Evolutionary conservation across 495 filamentous ascomycete genomes (phyloP), one percentile per base, ranked within the genome.

Genomic region (Talaromyces thailandensis): DNA sequence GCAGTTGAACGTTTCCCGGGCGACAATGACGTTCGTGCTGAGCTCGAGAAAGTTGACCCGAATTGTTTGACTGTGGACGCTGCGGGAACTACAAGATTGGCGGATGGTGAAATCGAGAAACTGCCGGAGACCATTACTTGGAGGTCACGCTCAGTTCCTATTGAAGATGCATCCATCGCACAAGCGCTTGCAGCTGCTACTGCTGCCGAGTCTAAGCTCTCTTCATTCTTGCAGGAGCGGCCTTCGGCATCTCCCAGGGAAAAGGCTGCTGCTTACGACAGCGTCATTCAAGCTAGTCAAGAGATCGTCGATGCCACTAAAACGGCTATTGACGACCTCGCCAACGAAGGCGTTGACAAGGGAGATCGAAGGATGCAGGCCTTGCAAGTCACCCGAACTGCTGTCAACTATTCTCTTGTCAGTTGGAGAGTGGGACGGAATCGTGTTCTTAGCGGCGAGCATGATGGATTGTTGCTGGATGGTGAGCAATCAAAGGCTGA

Each of bases 361-460:
- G 84, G 91, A 59, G 94, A 99, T 68, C 81, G 82, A 56, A 83
- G 92, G 51, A 89, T 98, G 88, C 95, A 99, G 73, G 87, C 90
- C 62, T 78, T 99, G 48, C 92, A 96, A 58, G 89, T 98, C 63
- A 96, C 92, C 6, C 86, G 89, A 23, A 96, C 95, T 0, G 90
- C 92, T 1, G 90, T 97, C 28, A 95, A 95, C 71, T 98, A 93
- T 70, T 88, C 87, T 65, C 82, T 97, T 71, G 86, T 99, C 53
- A 91, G 90, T 68, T 98, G 93, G 95, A 83, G 94, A 67, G 88
- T 97, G 63, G 95, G 92, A 37, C 86, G 95, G 48, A 98, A 99
- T 70, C 82, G 94, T 57, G 87, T 95, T 0, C 77, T 99, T 32
- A 88, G 90, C 61, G 92, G 92, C 35, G 79, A 84, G 40, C 79